Percentiles rank a stretch among this genome's conserved stretches.
Evolutionary conservation across 768 basidiomycete genomes (phyloP).

Genomic region (Suillus luteus): DNA sequence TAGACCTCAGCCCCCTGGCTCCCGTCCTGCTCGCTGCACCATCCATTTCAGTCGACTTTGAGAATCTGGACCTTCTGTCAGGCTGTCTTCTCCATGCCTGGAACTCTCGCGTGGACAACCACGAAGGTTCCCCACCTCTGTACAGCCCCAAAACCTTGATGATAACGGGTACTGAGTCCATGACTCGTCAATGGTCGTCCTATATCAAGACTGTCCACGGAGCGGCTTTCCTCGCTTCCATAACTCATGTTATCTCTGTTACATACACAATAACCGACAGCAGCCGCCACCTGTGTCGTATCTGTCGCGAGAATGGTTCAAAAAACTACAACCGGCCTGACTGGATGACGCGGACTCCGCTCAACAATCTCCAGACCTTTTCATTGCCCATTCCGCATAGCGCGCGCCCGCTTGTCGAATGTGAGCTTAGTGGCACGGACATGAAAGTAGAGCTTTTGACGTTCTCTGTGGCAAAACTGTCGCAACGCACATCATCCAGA

Average conservation of each 20-base stretch:
- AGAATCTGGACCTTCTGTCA: background rate
- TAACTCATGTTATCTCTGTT: background rate
- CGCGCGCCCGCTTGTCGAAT: background rate
- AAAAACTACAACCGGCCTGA: background rate
- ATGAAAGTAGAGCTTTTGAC: background rate
- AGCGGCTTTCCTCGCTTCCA: background rate
- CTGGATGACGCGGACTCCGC: background rate
- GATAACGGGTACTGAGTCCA: background rate
- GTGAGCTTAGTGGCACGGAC: background rate
- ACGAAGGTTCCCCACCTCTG: background rate
- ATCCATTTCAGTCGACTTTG: background rate
- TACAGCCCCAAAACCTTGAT: background rate
- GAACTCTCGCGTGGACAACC: background rate
- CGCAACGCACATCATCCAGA: background rate
- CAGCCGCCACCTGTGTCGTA: background rate
- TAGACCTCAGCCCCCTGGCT: background rate
- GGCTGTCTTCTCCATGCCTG: background rate
- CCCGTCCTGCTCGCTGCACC: background rate
- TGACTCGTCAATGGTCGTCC: background rate
- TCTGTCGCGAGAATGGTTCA: background rate
- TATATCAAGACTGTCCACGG: background rate
- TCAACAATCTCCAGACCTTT: background rate
- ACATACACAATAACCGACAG: background rate
- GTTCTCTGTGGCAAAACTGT: background rate
- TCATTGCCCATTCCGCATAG: slow-evolving; percentile 1